Evolutionary conservation across 805 yeast genomes (phyloP), one percentile per base, ranked within the genome.

Genomic region (Hanseniaspora clermontiae): DNA sequence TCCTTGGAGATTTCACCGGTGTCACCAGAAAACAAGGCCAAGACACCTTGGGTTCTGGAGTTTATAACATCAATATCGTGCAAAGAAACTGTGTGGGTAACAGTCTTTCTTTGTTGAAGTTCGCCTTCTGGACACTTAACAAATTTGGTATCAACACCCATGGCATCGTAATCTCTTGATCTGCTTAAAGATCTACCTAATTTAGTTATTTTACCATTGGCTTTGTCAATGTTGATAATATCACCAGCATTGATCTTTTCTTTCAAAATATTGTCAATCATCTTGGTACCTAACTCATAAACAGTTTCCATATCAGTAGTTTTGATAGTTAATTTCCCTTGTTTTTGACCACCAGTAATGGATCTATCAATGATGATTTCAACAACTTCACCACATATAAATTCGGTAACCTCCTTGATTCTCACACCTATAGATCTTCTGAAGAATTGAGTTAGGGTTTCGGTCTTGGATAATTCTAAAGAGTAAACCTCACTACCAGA

Each of bases 101-200:
- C 95, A 66, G 89, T 95, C 67, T 87, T 88, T 65, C 97, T 82
- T 67, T 87, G 87, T 74, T 93, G 98, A 66, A 93, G 80, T 74
- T 93, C 99, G 57, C 99, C 99, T 69, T 93, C 97, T 42, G 99
- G 99, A 68, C 96, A 85, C 71, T 93, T 97, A 58, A 93, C 96
- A 69, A 93, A 93, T 71, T 89, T 90, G 51, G 96, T 90, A 61
- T 95, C 97, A 55, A 97, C 96, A 20, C 96, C 95, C 95, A 89
- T 88, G 47, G 97, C 96, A 72, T 93, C 99, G 70, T 93, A 93
- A 71, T 93, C 98, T 64, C 98, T 80, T 6, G 97, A 95, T 63
- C 97, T 81, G 6, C 97, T 83, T 71, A 88, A 95, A 0, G 97
- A 90, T 71, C 96, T 82, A 59, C 99, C 99, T 61, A 93, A 79